Evolutionary conservation across 495 filamentous ascomycete species (phyloP), one percentile per base, ranked within the genome.

Genomic region (Podospora fimiseda): DNA sequence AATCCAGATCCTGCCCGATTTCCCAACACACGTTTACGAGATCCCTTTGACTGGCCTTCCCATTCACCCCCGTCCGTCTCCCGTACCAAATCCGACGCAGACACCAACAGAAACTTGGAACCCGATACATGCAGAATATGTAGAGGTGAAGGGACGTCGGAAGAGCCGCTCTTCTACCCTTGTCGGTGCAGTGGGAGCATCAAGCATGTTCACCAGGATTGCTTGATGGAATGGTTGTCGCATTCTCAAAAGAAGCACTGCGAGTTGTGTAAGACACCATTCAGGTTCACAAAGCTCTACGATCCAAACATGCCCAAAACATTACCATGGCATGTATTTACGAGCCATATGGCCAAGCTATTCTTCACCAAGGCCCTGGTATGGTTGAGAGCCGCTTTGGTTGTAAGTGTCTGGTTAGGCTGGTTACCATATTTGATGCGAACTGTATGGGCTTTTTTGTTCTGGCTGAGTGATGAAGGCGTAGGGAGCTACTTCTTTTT

Each of bases 181-280:
- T 99, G 93, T 81, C 95, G 94, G 73, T 99, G 93, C 73, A 95
- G 88, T 63, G 93, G 93, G 14, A 96, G 90, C 69, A 99, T 99
- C 70, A 96, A 95, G 69, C 91, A 87, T 62, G 93, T 99, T 46
- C 93, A 99, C 71, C 93, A 99, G 67, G 85, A 90, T 59, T 99
- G 93, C 66, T 73, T 99, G 65, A 94, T 97, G 80, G 90, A 96
- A 73, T 99, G 93, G 93, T 74, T 99, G 16, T 87, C 89, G 20
- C 93, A 99, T 66, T 95, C 90, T 1, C 91, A 96, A 66, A 97
- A 96, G 80, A 96, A 96, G 68, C 86, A 97, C 76, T 99, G 93
- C 74, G 93, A 99, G 75, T 82, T 99, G 14, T 99, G 93, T 82
- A 97, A 97, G 69, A 99, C 94, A 18, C 83, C 89, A 1, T 99